Percentiles rank a stretch among this genome's conserved stretches.
Conservation (phyloP, 75 land plant genomes). For the Picea glauca region DNA sequence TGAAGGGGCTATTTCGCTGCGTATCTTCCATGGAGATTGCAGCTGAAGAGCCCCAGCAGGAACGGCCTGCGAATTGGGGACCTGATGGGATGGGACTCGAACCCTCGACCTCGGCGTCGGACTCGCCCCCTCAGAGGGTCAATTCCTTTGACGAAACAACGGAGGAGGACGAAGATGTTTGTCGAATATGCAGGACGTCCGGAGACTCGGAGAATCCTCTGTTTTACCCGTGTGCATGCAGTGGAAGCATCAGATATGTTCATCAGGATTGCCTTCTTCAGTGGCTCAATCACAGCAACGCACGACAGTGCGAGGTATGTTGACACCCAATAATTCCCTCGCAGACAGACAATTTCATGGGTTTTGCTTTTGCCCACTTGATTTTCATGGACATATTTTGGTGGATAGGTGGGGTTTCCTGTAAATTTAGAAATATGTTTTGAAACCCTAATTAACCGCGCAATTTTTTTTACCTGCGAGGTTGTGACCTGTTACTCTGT, state of each 20-base stretch:
- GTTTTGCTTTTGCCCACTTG: not conserved
- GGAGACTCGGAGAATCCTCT: constrained; percentile 81
- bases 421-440: not conserved
- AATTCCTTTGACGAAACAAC: constrained; percentile 45
- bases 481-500: not conserved
- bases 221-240: constrained; percentile 93
- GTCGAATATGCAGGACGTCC: constrained; percentile 89
- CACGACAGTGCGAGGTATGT: constrained; percentile 89
- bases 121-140: not conserved
- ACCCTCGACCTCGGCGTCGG: not conserved
- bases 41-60: no score
- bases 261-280: constrained; percentile 98
- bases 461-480: not conserved
- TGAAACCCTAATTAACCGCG: not conserved
- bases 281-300: constrained; percentile 99
- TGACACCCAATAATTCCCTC: not conserved
- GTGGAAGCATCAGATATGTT: constrained; percentile 95
- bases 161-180: constrained; percentile 94
- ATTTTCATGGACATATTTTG: not conserved
- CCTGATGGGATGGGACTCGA: not conserved
- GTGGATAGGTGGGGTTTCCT: not conserved
- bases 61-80: not conserved
- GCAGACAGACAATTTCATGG: no score
- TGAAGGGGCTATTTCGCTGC: no score
- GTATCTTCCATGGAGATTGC: no score